A percentile compares a stretch with the other conserved stretches of the same genome.
Conservation (phyloP, 2,329 filamentous ascomycete genomes). For the Phoma herbarum region DNA sequence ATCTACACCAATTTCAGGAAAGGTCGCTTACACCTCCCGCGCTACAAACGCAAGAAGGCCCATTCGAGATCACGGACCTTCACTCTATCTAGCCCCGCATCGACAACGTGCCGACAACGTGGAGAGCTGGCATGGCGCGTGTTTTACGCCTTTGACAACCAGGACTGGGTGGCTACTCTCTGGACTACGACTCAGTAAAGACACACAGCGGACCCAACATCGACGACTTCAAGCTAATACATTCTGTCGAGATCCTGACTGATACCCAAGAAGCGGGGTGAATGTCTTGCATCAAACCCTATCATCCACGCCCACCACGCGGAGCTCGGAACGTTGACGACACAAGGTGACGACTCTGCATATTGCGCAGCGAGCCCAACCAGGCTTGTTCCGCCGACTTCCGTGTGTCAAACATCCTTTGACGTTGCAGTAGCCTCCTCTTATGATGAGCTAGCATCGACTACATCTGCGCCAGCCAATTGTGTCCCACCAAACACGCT, state of each 20-base stretch:
- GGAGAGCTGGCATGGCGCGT: neutral
- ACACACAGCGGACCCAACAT: neutral
- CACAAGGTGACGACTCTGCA: constrained; percentile 1
- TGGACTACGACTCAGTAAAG: no score
- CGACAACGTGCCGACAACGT: constrained; percentile 5
- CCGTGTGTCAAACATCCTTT: neutral
- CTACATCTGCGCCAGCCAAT: neutral
- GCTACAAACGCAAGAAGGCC: neutral
- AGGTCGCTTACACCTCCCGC: neutral
- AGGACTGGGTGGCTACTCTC: neutral
- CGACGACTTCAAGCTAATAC: no score
- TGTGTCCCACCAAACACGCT: neutral
- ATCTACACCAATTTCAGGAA: constrained; percentile 3
- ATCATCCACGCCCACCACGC: neutral
- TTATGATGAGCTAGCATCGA: neutral
- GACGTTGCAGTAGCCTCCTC: constrained; percentile 1
- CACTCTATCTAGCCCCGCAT: constrained; percentile 4
- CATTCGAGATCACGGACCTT: neutral
- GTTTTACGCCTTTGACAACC: neutral
- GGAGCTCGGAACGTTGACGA: neutral
- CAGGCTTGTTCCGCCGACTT: neutral
- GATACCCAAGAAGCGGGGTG: neutral
- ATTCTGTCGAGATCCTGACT: neutral
- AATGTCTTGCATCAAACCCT: constrained; percentile 1
- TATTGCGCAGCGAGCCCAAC: constrained; percentile 1